Base-by-base conservation (phyloP, 2,329 filamentous ascomycete species). In the Aureobasidium mangrovei region DNA sequence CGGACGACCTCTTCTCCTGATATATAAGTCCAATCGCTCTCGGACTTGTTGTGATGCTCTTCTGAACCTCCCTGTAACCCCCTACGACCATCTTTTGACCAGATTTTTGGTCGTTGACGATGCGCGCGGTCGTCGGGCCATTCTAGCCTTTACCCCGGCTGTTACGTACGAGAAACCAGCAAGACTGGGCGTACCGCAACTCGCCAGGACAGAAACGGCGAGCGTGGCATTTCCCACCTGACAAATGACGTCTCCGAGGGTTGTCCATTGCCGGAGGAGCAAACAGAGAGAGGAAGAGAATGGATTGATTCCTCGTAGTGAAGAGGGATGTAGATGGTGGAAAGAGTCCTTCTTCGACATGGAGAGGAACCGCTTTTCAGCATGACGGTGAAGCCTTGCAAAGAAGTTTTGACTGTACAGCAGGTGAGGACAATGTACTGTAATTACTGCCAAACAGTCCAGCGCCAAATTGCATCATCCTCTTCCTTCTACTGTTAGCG, bases 81-180 rank as follows among this genome's bases (percentile, higher is more conserved):
- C 10, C 8, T 29, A 35, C 2, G n/a, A 38, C 10, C 48, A 27
- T 18, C 2, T 35, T 35, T 42, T 9, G 7, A 26, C 12, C 9
- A 53, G 0, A 9, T 3, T 3, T 10, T 12, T 6, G n/a, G 31
- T 31, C 32, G 39, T 53, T 38, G 31, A 44, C 38, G 24, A 10
- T 7, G 31, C 28, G 33, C 18, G 10, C 4, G 9, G 28, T 52
- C 38, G 18, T n/a, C 31, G 38, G 3, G 10, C 4, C 7, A 28
- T 3, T 18, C 35, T 24, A 26, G 24, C 38, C 9, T 10, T 29
- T 31, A 29, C 12, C 12, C 28, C 49, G 49, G 49, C 49, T 44
- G 32, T 53, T 53, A 53, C 49, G 49, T 53, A 53, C 49, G 44
- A 31, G 31, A 52, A 49, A 49, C 36, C 31, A 26, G 40, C 18